Evolutionary conservation across 306 rosid genomes (phyloP), one percentile per base, ranked within the genome.

Genomic region (Dalbergia oliveri): DNA sequence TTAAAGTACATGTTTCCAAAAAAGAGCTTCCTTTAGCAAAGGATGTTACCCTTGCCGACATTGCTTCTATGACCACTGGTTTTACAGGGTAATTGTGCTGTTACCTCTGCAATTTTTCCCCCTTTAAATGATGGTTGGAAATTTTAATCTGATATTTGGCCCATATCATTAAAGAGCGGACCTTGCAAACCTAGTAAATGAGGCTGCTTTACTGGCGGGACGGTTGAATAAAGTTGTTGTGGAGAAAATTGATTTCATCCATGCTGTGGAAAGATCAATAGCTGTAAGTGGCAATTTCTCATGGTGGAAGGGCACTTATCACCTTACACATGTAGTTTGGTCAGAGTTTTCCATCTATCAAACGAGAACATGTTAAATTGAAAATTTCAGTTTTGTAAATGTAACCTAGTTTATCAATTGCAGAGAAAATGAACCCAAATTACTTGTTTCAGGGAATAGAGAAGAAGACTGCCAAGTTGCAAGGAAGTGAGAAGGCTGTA

Each of bases 121-220:
- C 14, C 73, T 64, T 79, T 65, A 77, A 77, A 72, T 77, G 59
- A 47, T 35, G 13, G 14, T 54, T 31, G 33, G 47, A 77, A 26
- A 74, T 60, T 68, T 69, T 82, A 4, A 57, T 75, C 63, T 66
- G 76, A 81, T 71, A 58, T 53, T 9, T 39, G 44, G 69, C 79
- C 39, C 33, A n/a, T 51, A 57, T 80, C 43, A 73, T 73, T 88
- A 73, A 93, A 95, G 99, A 83, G 99, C 99, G 45, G 99, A 95
- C 86, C 99, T 95, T 26, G 99, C 94, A 62, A 95, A 95, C 89
- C 81, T 95, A 69, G 99, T 93, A 73, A 95, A 95, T 74, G 99
- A 95, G 87, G 97, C 99, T 80, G 99, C 99, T 77, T 87, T 95
- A 74, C 81, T 95, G 90, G 99, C 99, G 34, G 99, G 99, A 87